Evolutionary conservation across 2,329 filamentous ascomycete species (phyloP).

Genomic region (Penicillium sclerotiorum): DNA sequence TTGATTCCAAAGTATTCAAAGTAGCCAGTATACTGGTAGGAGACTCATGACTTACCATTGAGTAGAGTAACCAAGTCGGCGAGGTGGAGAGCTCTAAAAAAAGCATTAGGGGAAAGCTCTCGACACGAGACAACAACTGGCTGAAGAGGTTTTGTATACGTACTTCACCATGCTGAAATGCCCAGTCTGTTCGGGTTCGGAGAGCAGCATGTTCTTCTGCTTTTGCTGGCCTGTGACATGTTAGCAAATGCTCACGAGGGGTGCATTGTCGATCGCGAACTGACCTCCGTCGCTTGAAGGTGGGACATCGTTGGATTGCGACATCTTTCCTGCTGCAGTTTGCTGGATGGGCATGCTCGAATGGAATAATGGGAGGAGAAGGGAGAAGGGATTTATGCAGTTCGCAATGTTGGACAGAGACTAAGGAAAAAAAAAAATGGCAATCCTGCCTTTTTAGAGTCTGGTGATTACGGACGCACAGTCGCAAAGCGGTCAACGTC

Average conservation of each 20-base stretch:
- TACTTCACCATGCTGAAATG: conserved; percentile 56
- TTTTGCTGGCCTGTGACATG: conserved; percentile 47
- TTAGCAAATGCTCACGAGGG: conserved; percentile 15
- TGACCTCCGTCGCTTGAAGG: conserved; percentile 37
- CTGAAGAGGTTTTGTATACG: conserved; percentile 17
- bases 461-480: conserved; percentile 39
- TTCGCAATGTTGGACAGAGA: conserved; percentile 14
- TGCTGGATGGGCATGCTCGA: conserved; percentile 42
- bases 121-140: conserved; percentile 7
- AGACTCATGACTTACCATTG: conserved; percentile 43
- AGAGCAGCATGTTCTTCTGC: conserved; percentile 53
- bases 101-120: conserved; percentile 36
- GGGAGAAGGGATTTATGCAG: neutral
- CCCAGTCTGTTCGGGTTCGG: conserved; percentile 48
- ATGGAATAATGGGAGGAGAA: conserved; percentile 4
- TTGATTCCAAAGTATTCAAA: no score
- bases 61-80: conserved; percentile 55
- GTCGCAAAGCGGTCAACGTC: conserved; percentile 38
- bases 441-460: conserved; percentile 26
- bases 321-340: no score
- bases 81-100: conserved; percentile 49
- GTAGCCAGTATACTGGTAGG: neutral
- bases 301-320: conserved; percentile 33
- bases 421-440: conserved; percentile 17
- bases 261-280: conserved; percentile 17